Evolutionary conservation across 768 basidiomycete species (phyloP).

Genomic region (Glaciozyma antarctica): DNA sequence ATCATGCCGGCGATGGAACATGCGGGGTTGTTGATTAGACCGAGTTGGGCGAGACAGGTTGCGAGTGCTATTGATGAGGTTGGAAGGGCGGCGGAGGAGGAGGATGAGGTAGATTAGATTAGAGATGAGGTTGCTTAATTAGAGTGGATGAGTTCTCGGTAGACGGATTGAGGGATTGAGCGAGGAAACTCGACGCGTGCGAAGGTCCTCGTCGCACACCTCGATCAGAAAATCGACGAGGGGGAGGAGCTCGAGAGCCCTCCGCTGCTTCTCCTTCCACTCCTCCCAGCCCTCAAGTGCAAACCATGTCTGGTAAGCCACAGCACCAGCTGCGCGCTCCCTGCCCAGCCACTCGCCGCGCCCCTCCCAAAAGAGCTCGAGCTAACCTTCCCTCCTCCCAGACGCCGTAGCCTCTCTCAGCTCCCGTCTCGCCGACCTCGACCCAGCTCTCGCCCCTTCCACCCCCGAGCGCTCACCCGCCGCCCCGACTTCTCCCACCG

Average conservation of each 20-base stretch:
- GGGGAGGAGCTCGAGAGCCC: too few species aligned
- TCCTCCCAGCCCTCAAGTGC: too few species aligned
- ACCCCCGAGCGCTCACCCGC: background rate
- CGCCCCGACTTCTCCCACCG: background rate
- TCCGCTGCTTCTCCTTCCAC: too few species aligned
- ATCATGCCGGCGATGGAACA: slow-evolving; percentile 20
- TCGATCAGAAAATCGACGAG: too few species aligned
- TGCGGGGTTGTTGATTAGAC: slow-evolving; percentile 7
- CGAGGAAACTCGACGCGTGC: too few species aligned
- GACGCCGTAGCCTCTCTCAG: slow-evolving; percentile 26
- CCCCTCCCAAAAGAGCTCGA: background rate
- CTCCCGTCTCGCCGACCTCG: slow-evolving; percentile 12
- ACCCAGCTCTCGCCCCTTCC: background rate
- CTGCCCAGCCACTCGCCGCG: too few species aligned
- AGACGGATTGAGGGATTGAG: too few species aligned
- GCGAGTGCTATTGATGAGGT: slow-evolving; percentile 12
- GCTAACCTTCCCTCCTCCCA: background rate
- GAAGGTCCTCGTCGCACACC: too few species aligned
- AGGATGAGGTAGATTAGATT: background rate
- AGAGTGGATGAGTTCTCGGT: too few species aligned
- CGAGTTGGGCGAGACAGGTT: slow-evolving; percentile 6
- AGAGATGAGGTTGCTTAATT: too few species aligned
- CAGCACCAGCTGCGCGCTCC: too few species aligned
- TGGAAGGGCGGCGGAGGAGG: background rate
- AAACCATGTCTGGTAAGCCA: too few species aligned